Evolutionary conservation across 768 basidiomycete species (phyloP).

Genomic region (Holtermanniella nyarrowii): DNA sequence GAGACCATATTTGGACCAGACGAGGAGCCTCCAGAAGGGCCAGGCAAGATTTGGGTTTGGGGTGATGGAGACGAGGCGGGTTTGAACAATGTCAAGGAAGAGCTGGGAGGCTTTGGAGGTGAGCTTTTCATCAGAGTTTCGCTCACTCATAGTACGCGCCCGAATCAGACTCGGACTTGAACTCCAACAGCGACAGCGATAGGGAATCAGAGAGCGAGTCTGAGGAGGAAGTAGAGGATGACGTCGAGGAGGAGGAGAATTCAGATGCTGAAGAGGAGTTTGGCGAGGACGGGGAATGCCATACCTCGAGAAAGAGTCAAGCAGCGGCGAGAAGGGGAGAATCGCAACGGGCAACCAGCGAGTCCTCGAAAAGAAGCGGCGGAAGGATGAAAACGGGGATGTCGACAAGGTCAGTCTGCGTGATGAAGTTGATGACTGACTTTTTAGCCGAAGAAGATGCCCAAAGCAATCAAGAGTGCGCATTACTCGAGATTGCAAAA

Average conservation of each 20-base stretch:
- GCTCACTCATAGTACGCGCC: slow-evolving; percentile 57
- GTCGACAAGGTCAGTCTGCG: slow-evolving; percentile 18
- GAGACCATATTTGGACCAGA: slow-evolving; percentile 43
- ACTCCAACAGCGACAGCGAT: slow-evolving; percentile 46
- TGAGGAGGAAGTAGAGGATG: too few species aligned
- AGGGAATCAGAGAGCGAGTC: slow-evolving; percentile 39
- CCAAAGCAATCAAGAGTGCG: slow-evolving; percentile 58
- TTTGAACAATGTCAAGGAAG: slow-evolving; percentile 58
- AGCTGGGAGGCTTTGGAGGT: slow-evolving; percentile 81
- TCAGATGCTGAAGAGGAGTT: slow-evolving; percentile 18
- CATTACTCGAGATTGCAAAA: slow-evolving; percentile 60
- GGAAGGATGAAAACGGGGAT: slow-evolving; percentile 10
- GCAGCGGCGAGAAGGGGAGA: not conserved
- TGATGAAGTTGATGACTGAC: not conserved
- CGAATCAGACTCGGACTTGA: slow-evolving; percentile 44
- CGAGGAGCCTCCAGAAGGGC: slow-evolving; percentile 14
- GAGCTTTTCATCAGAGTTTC: not conserved
- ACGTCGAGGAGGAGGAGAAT: slow-evolving; percentile 26
- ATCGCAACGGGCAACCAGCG: too few species aligned
- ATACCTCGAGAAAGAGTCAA: slow-evolving; percentile 8
- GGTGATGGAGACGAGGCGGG: slow-evolving; percentile 76
- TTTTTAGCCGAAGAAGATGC: slow-evolving; percentile 54
- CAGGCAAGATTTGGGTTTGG: slow-evolving; percentile 69
- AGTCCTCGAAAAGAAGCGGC: slow-evolving; percentile 11
- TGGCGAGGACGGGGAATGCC: slow-evolving; percentile 13